Base-by-base conservation (phyloP, 1,284 basidiomycete genomes). In the Peniophora sp. region DNA sequence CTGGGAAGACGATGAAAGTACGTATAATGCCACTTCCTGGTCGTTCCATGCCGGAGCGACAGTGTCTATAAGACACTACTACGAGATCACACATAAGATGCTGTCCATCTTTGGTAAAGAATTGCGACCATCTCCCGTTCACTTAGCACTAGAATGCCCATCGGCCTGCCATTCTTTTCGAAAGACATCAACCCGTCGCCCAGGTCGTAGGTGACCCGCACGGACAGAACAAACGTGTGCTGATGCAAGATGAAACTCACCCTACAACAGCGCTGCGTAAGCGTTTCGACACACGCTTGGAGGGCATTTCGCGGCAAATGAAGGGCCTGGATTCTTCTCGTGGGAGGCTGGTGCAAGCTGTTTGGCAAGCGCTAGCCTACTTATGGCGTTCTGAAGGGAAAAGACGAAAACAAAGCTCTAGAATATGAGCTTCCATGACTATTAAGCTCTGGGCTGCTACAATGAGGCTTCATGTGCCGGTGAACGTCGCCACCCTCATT, bases 11-110 rank as follows among this genome's bases (percentile, higher is more conserved):
- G n/a, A n/a, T n/a, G n/a, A n/a, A n/a, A n/a, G n/a, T n/a, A 78
- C 72, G 1, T 82, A 78, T 79, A 59, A 82, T 10, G 79, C 79
- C 0, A 66, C 81, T 20, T 79, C 77, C 56, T 76, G 72, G 69
- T 81, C 81, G 60, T 81, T 79, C 2, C 68, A 71, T 10, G 68
- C 71, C 1, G 78, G 80, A 1, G 79, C 79, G 0, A 67, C 74
- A 0, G 76, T 78, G 0, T 75, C 78, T 0, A 1, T 74, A n/a
- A 67, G 78, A 3, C 78, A 81, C n/a, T n/a, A n/a, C n/a, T n/a
- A n/a, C n/a, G n/a, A n/a, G n/a, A n/a, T n/a, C n/a, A n/a, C n/a
- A n/a, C n/a, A n/a, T n/a, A n/a, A n/a, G n/a, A n/a, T n/a, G n/a
- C n/a, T n/a, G n/a, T n/a, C n/a, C n/a, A n/a, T n/a, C n/a, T n/a